These are phyloP conservation scores for Ceratocystis cacaofunesta DNA, from an alignment of 2,329 filamentous ascomycete species.

Conservation along the genomic window DNA sequence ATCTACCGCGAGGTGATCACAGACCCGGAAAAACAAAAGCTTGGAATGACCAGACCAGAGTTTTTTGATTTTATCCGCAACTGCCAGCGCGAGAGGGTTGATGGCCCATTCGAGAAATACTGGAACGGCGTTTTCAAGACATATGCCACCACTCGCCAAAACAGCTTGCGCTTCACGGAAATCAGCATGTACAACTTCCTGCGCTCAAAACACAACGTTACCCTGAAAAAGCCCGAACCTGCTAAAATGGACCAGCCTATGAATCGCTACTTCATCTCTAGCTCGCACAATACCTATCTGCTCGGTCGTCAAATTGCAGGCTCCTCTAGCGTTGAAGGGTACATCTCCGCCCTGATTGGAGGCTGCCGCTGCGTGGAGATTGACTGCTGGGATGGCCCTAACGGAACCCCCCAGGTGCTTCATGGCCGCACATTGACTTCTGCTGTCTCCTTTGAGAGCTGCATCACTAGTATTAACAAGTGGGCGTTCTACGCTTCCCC, in stretches of 20 bases:
- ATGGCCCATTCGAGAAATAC: constrained; percentile 36
- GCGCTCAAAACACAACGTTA: constrained; percentile 59
- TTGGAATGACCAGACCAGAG: constrained; percentile 49
- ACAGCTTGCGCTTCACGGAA: constrained; percentile 48
- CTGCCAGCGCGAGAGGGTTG: constrained; percentile 62
- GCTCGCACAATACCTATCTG: constrained; percentile 96
- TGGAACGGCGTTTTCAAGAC: constrained; percentile 64
- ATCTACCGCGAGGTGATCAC: constrained; percentile 43
- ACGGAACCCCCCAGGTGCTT: constrained; percentile 76
- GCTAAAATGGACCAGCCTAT: constrained; percentile 64
- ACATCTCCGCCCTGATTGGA: constrained; percentile 73
- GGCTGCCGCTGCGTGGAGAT: constrained; percentile 94
- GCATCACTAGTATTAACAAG: constrained; percentile 83
- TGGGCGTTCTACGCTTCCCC: constrained; percentile 82
- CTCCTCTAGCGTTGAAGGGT: constrained; percentile 84
- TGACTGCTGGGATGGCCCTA: constrained; percentile 90
- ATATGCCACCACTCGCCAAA: constrained; percentile 30
- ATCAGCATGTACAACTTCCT: constrained; percentile 66
- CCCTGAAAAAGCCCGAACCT: constrained; percentile 43
- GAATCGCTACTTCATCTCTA: constrained; percentile 96
- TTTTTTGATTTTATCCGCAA: constrained; percentile 64
- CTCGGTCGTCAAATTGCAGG: constrained; percentile 80
- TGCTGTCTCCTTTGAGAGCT: constrained; percentile 77
- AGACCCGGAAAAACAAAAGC: constrained; percentile 38
- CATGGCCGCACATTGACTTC: constrained; percentile 84